Percentiles rank a stretch among this genome's conserved stretches.
Evolutionary conservation across 2,329 filamentous ascomycete species (phyloP).

Genomic region (Fusarium mundagurra): DNA sequence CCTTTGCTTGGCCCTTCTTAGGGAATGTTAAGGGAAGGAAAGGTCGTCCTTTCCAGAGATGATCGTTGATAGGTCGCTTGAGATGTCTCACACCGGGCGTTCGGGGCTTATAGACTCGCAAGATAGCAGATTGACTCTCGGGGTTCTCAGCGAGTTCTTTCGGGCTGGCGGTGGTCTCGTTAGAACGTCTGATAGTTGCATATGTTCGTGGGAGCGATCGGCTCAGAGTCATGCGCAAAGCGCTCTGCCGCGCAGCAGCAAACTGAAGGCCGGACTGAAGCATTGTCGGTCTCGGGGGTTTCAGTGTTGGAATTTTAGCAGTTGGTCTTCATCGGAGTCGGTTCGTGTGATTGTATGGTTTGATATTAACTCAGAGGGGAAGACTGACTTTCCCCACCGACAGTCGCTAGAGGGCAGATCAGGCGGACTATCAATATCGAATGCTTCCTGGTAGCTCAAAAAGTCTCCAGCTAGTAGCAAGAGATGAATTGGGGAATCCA

Average conservation of each 20-base stretch:
- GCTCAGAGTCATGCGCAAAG: slow-evolving; percentile 43
- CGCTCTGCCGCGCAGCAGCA: slow-evolving; percentile 42
- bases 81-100: slow-evolving; percentile 94
- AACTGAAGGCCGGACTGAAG: slow-evolving; percentile 46
- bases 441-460: slow-evolving; percentile 9
- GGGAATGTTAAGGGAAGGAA: slow-evolving; percentile 85
- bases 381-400: slow-evolving; percentile 13
- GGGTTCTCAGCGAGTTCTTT: slow-evolving; percentile 41
- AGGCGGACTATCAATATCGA: slow-evolving; percentile 11
- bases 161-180: slow-evolving; percentile 29
- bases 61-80: slow-evolving; percentile 91
- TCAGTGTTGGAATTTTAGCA: not conserved
- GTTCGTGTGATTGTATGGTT: slow-evolving; percentile 12
- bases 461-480: slow-evolving; percentile 7
- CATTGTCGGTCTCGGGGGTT: slow-evolving; percentile 38
- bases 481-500: slow-evolving; percentile 12
- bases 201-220: slow-evolving; percentile 45
- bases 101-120: slow-evolving; percentile 92
- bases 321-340: slow-evolving; percentile 26
- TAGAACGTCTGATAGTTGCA: slow-evolving; percentile 42
- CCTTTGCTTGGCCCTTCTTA: slow-evolving; percentile 92
- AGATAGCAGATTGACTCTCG: slow-evolving; percentile 52
- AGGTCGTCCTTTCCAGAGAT: slow-evolving; percentile 94
- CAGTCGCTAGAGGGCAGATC: slow-evolving; percentile 14
- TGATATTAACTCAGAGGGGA: slow-evolving; percentile 25